These are phyloP conservation scores for Aspergillus floridensis DNA, from an alignment of 2,329 filamentous ascomycete species.

Conservation along the genomic window DNA sequence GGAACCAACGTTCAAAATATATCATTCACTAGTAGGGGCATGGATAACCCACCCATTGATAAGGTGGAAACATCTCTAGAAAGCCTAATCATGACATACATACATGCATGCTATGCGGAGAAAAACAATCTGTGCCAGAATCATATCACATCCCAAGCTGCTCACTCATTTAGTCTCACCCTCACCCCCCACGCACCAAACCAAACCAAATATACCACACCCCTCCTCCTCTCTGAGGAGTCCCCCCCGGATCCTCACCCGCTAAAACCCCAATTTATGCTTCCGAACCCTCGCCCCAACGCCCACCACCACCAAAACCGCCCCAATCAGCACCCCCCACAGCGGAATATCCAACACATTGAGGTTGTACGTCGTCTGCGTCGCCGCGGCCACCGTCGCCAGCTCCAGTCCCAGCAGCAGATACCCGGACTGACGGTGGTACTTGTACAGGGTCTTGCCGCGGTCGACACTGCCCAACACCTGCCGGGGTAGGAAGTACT, in stretches of 20 bases:
- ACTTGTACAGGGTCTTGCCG: slow-evolving; percentile 85
- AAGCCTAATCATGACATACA: no score
- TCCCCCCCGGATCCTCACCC: no score
- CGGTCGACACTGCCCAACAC: slow-evolving; percentile 76
- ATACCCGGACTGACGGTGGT: slow-evolving; percentile 79
- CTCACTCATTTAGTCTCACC: no score
- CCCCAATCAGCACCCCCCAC: slow-evolving; percentile 70
- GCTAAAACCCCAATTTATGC: slow-evolving; percentile 67
- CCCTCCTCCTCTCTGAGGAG: background rate
- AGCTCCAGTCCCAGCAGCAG: slow-evolving; percentile 67
- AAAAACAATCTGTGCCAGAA: background rate
- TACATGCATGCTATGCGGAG: background rate
- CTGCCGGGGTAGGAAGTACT: slow-evolving; percentile 67
- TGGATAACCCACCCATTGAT: no score
- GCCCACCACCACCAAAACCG: slow-evolving; percentile 66
- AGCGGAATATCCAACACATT: slow-evolving; percentile 68
- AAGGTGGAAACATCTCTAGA: no score
- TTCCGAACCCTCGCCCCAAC: slow-evolving; percentile 76
- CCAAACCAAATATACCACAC: background rate
- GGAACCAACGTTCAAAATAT: no score
- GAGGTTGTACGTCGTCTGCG: slow-evolving; percentile 70
- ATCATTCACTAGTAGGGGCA: no score
- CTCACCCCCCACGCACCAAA: no score
- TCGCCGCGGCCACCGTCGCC: slow-evolving; percentile 71
- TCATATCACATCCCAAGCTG: background rate